Evolutionary conservation across 2,329 filamentous ascomycete genomes (phyloP).

Genomic region (Colletotrichum melonis): DNA sequence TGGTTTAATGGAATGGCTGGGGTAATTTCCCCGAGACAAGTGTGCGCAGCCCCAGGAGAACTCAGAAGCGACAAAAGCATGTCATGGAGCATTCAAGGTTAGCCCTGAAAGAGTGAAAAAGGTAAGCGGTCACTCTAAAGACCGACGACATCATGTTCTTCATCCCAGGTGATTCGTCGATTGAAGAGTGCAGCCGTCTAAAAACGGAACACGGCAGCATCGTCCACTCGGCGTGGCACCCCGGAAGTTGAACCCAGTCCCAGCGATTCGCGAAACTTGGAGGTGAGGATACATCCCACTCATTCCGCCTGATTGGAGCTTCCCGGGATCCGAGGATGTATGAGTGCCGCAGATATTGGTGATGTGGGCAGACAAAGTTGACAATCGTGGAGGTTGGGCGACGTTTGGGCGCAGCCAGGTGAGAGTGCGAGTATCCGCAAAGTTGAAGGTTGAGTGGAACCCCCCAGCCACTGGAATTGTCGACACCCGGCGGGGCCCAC

Average conservation of each 20-base stretch:
- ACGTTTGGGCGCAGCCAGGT: neutral
- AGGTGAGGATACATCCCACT: neutral
- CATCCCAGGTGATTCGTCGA: neutral
- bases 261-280: neutral
- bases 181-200: neutral
- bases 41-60: neutral
- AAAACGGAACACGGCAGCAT: neutral
- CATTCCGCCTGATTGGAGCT: neutral
- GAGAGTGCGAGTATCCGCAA: too few species aligned
- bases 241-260: neutral
- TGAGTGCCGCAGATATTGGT: neutral
- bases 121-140: neutral
- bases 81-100: neutral
- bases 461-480: constrained; percentile 21
- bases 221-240: neutral
- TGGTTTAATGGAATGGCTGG: neutral
- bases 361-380: neutral
- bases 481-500: neutral
- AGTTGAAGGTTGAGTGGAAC: too few species aligned
- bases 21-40: neutral
- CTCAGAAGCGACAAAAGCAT: neutral
- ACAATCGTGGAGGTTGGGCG: neutral
- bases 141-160: neutral
- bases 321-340: neutral
- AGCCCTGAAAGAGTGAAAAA: neutral